phyloP scores from a whole-genome alignment of 1,139 yeast species.

The Suhomyces wounanorum region DNA sequence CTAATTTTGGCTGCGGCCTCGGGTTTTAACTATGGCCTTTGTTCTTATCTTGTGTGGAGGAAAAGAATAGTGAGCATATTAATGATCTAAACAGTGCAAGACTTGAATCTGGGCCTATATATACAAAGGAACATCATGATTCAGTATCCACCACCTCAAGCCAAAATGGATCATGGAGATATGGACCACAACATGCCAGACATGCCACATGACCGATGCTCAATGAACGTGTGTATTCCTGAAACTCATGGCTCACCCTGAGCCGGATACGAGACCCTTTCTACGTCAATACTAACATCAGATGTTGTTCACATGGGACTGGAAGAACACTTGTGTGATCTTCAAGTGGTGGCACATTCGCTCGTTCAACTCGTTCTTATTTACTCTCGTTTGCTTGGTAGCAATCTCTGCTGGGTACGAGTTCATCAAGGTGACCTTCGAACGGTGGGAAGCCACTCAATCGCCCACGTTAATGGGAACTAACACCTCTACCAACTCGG shows the following conservation, averaged over 20 bases:
- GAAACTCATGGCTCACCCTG: not conserved
- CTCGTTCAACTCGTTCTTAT: slow-evolving; percentile 50
- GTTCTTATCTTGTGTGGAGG: not conserved
- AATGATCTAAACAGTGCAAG: not conserved
- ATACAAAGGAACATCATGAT: not conserved
- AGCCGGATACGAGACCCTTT: not conserved
- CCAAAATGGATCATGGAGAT: slow-evolving; percentile 26
- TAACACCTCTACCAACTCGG: slow-evolving; percentile 17
- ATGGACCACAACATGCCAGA: slow-evolving; percentile 28
- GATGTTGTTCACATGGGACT: slow-evolving; percentile 86
- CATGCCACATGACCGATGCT: slow-evolving; percentile 48
- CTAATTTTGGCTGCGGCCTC: not conserved
- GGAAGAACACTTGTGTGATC: slow-evolving; percentile 69
- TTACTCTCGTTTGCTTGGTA: slow-evolving; percentile 54
- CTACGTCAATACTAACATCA: slow-evolving; percentile 15
- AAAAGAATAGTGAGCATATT: slow-evolving; percentile 3
- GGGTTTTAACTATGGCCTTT: not conserved
- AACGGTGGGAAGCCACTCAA: slow-evolving; percentile 32
- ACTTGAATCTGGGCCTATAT: not conserved
- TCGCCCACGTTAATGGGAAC: slow-evolving; percentile 18
- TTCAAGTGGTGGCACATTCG: slow-evolving; percentile 80
- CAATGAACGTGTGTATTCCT: slow-evolving; percentile 52
- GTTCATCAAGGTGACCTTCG: slow-evolving; percentile 43
- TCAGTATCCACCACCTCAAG: not conserved
- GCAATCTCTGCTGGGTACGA: slow-evolving; percentile 63